Conservation (phyloP, 2,329 filamentous ascomycete genomes). For the Penicillium sp. region DNA sequence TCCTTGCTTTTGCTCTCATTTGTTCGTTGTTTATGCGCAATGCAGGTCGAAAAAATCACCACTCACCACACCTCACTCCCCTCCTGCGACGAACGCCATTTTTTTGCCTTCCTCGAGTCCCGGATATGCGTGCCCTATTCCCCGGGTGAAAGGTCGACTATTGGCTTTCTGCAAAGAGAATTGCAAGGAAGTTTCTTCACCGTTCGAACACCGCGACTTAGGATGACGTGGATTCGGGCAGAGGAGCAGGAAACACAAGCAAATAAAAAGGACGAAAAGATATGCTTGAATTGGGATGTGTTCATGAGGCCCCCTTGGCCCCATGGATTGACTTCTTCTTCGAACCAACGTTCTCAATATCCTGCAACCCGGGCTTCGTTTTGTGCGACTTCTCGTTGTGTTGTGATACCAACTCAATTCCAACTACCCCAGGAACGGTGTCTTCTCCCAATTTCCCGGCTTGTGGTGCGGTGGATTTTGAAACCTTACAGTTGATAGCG, state of each 20-base stretch:
- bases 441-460: background rate
- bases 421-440: constrained; percentile 7
- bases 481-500: background rate
- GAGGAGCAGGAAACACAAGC: background rate
- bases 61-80: constrained; percentile 3
- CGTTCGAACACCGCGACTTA: background rate
- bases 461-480: constrained; percentile 5
- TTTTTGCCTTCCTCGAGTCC: constrained; percentile 1
- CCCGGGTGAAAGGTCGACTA: constrained; percentile 8
- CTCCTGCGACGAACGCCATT: constrained; percentile 3
- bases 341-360: background rate
- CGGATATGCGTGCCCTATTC: constrained; percentile 2
- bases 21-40: constrained; percentile 10
- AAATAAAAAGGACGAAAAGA: background rate
- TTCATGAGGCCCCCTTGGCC: background rate
- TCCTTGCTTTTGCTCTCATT: constrained; percentile 17
- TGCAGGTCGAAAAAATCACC: constrained; percentile 8
- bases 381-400: constrained; percentile 7
- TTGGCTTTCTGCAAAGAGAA: constrained; percentile 2
- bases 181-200: constrained; percentile 5
- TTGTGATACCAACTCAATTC: constrained; percentile 13
- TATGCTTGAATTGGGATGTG: background rate
- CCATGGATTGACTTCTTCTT: background rate
- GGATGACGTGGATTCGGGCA: background rate
- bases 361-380: constrained; percentile 3